These are phyloP conservation scores for Backusella circina DNA, from an alignment of 192 early-diverging fungal genomes.

Conservation along the genomic window DNA sequence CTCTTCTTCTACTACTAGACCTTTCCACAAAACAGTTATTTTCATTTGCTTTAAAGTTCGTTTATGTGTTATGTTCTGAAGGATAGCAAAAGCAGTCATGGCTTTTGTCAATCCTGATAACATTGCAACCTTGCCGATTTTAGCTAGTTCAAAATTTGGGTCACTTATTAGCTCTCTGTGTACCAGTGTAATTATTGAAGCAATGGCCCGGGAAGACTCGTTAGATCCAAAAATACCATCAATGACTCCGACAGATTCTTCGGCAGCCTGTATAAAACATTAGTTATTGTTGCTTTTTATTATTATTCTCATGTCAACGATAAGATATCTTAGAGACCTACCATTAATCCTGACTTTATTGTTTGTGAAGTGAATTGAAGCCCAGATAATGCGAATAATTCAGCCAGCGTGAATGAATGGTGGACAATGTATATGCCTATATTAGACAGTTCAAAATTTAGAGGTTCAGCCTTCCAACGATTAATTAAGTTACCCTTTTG, in stretches of 20 bases:
- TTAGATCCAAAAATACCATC: constrained; percentile 96
- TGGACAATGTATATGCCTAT: constrained; percentile 62
- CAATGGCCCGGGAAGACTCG: constrained; percentile 85
- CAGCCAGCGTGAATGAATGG: constrained; percentile 69
- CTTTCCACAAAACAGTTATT: constrained; percentile 55
- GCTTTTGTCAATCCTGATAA: constrained; percentile 76
- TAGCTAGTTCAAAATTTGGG: constrained; percentile 58
- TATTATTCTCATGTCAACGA: background rate
- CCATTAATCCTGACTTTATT: constrained; percentile 54
- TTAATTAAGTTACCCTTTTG: no score
- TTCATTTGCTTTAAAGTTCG: constrained; percentile 44
- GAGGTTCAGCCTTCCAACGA: no score
- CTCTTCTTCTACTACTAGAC: constrained; percentile 53
- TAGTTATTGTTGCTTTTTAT: background rate
- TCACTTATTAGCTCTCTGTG: constrained; percentile 68
- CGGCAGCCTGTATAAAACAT: constrained; percentile 55
- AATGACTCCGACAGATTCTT: constrained; percentile 83
- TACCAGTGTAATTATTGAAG: constrained; percentile 74
- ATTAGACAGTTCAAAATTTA: no score
- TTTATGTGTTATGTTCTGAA: constrained; percentile 73
- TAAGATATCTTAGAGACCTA: background rate
- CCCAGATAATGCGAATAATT: constrained; percentile 71
- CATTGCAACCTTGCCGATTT: constrained; percentile 62
- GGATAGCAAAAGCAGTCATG: constrained; percentile 77
- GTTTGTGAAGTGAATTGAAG: constrained; percentile 78